A percentile compares a stretch with the other conserved stretches of the same genome.
Evolutionary conservation across 768 basidiomycete species (phyloP).

Genomic region (Neoboletus subvelutipes): DNA sequence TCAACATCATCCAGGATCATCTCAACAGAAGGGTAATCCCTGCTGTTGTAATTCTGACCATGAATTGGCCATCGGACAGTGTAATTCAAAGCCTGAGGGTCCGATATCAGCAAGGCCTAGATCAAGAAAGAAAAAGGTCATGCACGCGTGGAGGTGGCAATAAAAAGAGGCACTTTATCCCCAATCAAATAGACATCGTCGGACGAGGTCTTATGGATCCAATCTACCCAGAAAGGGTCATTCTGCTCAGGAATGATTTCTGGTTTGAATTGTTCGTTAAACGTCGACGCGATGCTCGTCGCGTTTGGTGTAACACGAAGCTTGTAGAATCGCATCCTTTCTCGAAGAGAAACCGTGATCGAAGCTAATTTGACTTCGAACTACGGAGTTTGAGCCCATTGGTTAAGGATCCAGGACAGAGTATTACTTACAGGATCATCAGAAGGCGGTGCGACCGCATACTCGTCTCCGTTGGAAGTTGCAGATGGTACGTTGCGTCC

Average conservation of each 20-base stretch:
- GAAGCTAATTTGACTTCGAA: constrained; percentile 76
- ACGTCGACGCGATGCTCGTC: constrained; percentile 66
- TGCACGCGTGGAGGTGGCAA: neutral
- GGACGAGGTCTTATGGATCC: constrained; percentile 62
- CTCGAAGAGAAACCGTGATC: constrained; percentile 69
- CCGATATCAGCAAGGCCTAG: constrained; percentile 68
- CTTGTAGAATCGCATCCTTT: constrained; percentile 86
- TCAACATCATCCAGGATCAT: constrained; percentile 77
- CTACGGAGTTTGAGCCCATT: constrained; percentile 35
- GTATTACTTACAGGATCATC: constrained; percentile 58
- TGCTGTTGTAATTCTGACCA: constrained; percentile 78
- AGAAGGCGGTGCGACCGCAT: constrained; percentile 44
- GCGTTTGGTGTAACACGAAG: constrained; percentile 72
- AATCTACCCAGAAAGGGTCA: constrained; percentile 81
- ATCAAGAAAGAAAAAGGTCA: constrained; percentile 10
- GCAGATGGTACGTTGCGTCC: constrained; percentile 24
- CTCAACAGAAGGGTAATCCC: constrained; percentile 72
- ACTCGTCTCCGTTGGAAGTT: constrained; percentile 47
- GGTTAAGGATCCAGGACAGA: neutral
- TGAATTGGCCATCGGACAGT: constrained; percentile 80
- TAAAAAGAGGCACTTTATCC: constrained; percentile 51
- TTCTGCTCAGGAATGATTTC: constrained; percentile 84
- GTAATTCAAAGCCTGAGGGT: constrained; percentile 69
- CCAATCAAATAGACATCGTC: constrained; percentile 57
- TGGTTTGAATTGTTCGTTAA: constrained; percentile 81